Conservation (phyloP, 768 basidiomycete species). For the Lactarius deliciosus region DNA sequence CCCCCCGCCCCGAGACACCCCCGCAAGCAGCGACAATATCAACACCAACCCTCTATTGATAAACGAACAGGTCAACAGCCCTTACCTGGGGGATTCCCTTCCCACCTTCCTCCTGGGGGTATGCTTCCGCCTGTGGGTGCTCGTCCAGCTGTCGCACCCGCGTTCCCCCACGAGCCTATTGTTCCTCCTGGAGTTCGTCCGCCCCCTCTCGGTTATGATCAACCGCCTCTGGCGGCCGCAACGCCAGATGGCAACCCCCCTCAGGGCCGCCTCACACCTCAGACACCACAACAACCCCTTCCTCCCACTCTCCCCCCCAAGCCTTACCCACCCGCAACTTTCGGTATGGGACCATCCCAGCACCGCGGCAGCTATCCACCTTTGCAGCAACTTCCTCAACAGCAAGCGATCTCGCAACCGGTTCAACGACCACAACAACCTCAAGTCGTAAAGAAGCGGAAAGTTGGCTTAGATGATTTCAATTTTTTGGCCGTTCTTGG, state of each 20-base stretch:
- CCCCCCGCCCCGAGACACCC: conserved; percentile 29
- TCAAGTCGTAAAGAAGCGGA: conserved; percentile 55
- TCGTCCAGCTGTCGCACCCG: conserved; percentile 39
- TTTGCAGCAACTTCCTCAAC: conserved; percentile 25
- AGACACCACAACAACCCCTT: conserved; percentile 25
- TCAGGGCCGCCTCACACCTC: conserved; percentile 22
- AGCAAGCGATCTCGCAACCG: conserved; percentile 37
- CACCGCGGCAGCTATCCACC: conserved; percentile 20
- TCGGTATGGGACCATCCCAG: conserved; percentile 4
- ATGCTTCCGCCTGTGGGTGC: conserved; percentile 40
- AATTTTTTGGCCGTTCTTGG: conserved; percentile 98
- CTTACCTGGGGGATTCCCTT: conserved; percentile 31
- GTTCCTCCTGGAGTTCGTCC: conserved; percentile 32
- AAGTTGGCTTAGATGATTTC: conserved; percentile 97
- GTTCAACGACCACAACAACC: conserved; percentile 41
- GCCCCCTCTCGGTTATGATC: conserved; percentile 26
- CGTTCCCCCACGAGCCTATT: conserved; percentile 39
- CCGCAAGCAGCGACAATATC: conserved; percentile 31
- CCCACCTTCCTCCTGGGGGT: conserved; percentile 30
- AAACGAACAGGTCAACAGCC: conserved; percentile 30
- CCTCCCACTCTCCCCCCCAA: conserved; percentile 27
- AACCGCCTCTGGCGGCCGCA: conserved; percentile 10
- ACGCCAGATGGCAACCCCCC: conserved; percentile 15
- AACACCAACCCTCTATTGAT: conserved; percentile 30
- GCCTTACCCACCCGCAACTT: conserved; percentile 12